phyloP scores from a whole-genome alignment of 176 grass and related monocot genomes.

The Dendrocalamus sinicus region DNA sequence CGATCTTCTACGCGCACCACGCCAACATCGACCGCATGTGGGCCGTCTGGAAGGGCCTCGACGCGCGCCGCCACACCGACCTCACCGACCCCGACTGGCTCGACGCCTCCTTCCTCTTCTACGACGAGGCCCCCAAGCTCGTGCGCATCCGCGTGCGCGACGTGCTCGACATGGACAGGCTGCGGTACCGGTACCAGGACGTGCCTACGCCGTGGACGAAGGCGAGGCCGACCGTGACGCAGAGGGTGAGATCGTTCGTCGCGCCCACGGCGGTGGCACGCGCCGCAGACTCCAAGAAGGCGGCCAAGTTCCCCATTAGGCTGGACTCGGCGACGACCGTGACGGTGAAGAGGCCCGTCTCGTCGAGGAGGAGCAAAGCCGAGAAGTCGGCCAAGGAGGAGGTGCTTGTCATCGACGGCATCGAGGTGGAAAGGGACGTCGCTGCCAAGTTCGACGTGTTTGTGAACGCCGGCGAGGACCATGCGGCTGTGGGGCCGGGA shows the following conservation, averaged over 20 bases:
- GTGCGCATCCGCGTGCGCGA: conserved; percentile 60
- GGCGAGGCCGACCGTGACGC: conserved; percentile 29
- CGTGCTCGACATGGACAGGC: conserved; percentile 45
- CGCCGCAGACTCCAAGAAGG: background rate
- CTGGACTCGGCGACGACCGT: conserved; percentile 39
- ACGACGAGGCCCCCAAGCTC: conserved; percentile 58
- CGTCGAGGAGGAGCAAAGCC: conserved; percentile 27
- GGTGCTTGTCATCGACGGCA: conserved; percentile 57
- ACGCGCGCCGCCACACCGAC: conserved; percentile 41
- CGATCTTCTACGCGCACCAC: conserved; percentile 67
- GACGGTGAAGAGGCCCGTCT: conserved; percentile 47
- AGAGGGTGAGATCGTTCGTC: background rate
- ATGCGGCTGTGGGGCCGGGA: conserved; percentile 30
- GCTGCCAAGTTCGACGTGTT: conserved; percentile 70
- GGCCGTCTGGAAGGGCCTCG: conserved; percentile 53
- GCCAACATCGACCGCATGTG: conserved; percentile 64
- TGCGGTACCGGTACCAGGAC: conserved; percentile 62
- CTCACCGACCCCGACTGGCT: conserved; percentile 66
- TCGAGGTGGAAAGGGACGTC: conserved; percentile 42
- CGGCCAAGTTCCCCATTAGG: conserved; percentile 47
- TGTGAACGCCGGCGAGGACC: conserved; percentile 53
- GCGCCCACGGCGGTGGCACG: background rate
- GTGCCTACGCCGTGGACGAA: conserved; percentile 52
- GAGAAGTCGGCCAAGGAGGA: conserved; percentile 58
- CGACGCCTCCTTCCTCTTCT: conserved; percentile 64